These are phyloP conservation scores for Botrytis sinoallii DNA, from an alignment of 2,329 filamentous ascomycete species.

Conservation along the genomic window DNA sequence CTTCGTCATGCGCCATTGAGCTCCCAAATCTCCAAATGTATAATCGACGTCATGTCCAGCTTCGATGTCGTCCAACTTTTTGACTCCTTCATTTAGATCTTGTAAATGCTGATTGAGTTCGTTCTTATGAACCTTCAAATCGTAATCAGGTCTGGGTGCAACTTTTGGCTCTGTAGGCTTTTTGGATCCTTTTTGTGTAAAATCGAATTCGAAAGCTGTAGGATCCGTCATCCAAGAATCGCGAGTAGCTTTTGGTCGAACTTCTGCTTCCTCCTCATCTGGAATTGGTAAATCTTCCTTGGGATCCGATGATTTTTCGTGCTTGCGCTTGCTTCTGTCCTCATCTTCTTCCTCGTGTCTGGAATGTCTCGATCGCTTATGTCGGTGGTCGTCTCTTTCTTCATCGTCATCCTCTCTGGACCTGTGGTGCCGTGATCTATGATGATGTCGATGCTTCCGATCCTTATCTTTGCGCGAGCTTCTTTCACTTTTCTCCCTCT, in stretches of 20 bases:
- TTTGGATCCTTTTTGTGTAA: slow-evolving; percentile 60
- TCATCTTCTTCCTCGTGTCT: slow-evolving; percentile 39
- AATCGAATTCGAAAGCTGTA: slow-evolving; percentile 78
- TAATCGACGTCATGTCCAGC: slow-evolving; percentile 68
- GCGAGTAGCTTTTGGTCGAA: slow-evolving; percentile 47
- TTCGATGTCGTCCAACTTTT: slow-evolving; percentile 50
- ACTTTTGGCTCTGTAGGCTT: slow-evolving; percentile 47
- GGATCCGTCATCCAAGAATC: slow-evolving; percentile 96
- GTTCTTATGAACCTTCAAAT: slow-evolving; percentile 60
- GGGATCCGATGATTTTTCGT: slow-evolving; percentile 46
- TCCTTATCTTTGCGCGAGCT: slow-evolving; percentile 44
- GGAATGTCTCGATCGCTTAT: slow-evolving; percentile 57
- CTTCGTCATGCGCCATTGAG: slow-evolving; percentile 95
- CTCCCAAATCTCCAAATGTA: slow-evolving; percentile 83
- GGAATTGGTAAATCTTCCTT: slow-evolving; percentile 52
- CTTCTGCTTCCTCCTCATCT: slow-evolving; percentile 46
- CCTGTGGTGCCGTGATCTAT: slow-evolving; percentile 31
- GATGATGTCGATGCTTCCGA: slow-evolving; percentile 39
- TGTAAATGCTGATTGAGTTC: slow-evolving; percentile 75
- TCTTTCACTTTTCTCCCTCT: slow-evolving; percentile 48
- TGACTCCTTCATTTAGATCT: slow-evolving; percentile 52
- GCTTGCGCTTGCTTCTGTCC: slow-evolving; percentile 34
- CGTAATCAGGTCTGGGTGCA: slow-evolving; percentile 35
- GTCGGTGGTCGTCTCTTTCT: slow-evolving; percentile 49
- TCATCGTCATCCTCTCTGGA: slow-evolving; percentile 33